These are phyloP conservation scores for Fusarium robinianum DNA, from an alignment of 2,329 filamentous ascomycete genomes.

Conservation along the genomic window DNA sequence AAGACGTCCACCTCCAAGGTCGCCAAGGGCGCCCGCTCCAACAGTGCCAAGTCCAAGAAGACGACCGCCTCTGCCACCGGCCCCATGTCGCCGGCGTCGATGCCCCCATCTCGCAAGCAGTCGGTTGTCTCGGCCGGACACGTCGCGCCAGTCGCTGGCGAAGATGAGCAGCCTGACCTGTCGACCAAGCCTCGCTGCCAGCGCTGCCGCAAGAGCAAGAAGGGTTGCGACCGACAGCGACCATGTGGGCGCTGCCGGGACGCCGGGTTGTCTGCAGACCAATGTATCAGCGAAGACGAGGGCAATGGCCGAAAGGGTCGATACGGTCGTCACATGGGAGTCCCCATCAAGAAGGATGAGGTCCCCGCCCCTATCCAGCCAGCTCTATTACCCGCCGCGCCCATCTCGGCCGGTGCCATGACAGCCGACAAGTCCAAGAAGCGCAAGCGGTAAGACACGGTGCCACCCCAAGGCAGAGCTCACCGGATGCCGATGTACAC, in stretches of 20 bases:
- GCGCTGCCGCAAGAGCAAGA: slow-evolving; percentile 98
- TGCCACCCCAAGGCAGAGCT: neutral
- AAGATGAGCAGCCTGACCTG: slow-evolving; percentile 89
- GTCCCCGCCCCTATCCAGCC: slow-evolving; percentile 44
- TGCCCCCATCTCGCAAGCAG: slow-evolving; percentile 75
- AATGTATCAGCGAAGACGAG: slow-evolving; percentile 97
- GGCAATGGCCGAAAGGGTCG: slow-evolving; percentile 95
- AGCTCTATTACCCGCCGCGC: slow-evolving; percentile 50
- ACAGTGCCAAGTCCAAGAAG: slow-evolving; percentile 57
- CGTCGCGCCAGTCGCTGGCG: slow-evolving; percentile 60
- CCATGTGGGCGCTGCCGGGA: slow-evolving; percentile 96
- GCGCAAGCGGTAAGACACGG: slow-evolving; percentile 57
- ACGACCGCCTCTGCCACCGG: slow-evolving; percentile 44
- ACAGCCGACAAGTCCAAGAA: slow-evolving; percentile 63
- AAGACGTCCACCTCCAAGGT: slow-evolving; percentile 47
- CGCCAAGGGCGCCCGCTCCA: slow-evolving; percentile 49
- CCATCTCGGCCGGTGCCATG: slow-evolving; percentile 46
- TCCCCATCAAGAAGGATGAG: slow-evolving; percentile 65
- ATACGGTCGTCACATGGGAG: slow-evolving; percentile 75
- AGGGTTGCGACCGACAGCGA: slow-evolving; percentile 95
- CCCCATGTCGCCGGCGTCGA: slow-evolving; percentile 66
- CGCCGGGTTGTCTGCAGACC: slow-evolving; percentile 88
- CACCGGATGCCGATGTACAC: neutral
- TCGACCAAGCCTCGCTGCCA: slow-evolving; percentile 97
- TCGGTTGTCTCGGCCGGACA: slow-evolving; percentile 66